A percentile compares a stretch with the other conserved stretches of the same genome.
These are phyloP conservation scores for Pinus albicaulis DNA, from an alignment of 75 land plant species.

Conservation along the genomic window DNA sequence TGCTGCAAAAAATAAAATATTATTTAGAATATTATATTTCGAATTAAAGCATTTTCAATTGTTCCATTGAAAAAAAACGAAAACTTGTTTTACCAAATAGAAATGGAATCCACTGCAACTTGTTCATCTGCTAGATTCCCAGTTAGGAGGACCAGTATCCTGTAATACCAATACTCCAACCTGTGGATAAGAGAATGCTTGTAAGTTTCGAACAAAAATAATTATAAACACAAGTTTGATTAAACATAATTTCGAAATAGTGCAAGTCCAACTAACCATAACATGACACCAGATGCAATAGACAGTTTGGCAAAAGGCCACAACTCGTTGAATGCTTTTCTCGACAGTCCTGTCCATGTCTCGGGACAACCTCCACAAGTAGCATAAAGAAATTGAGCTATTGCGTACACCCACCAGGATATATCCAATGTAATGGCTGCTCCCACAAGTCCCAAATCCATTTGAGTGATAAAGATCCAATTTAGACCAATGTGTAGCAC, in stretches of 20 bases:
- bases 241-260: background rate
- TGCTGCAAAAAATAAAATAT: background rate
- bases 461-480: constrained; percentile 17
- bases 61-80: background rate
- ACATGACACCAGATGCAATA: constrained; percentile 37
- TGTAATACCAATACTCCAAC: constrained; percentile 13
- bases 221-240: too few relatives aligned
- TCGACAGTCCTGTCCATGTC: constrained; percentile 23
- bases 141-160: background rate
- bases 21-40: background rate
- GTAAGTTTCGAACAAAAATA: background rate
- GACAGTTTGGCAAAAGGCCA: constrained; percentile 28
- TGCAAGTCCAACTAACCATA: constrained; percentile 8
- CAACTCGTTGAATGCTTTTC: constrained; percentile 31
- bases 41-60: background rate
- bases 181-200: background rate
- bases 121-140: background rate
- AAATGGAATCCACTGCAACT: constrained; percentile 4
- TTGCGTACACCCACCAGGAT: constrained; percentile 23
- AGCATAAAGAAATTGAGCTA: constrained; percentile 3
- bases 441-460: constrained; percentile 25
- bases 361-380: constrained; percentile 9
- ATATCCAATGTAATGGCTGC: constrained; percentile 32
- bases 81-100: background rate
- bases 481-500: constrained; percentile 18